Base-by-base conservation (phyloP, 2,329 filamentous ascomycete species). In the Colletotrichum scovillei region DNA sequence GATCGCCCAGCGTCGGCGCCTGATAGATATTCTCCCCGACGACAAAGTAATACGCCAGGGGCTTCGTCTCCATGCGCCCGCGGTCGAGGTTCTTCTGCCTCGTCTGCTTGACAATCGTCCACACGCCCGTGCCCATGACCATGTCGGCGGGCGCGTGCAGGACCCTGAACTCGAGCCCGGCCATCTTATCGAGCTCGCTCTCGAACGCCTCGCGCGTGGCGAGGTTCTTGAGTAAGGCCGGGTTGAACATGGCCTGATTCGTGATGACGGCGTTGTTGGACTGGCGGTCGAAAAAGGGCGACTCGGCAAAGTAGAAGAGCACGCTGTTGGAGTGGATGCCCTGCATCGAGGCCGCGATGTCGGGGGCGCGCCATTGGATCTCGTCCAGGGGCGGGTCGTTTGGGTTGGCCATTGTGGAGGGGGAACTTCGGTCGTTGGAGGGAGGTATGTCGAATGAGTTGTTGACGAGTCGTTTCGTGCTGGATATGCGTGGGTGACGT, bases 91-190 rank as follows among this genome's bases (percentile, higher is more conserved):
- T 84, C 82, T 92, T 91, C 73, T 88, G 86, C 63, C 91, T 84
- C 30, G 88, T 90, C 82, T 93, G 91, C 84, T 93, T 93, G 78
- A 90, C 88, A 76, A 93, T 92, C 32, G 92, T 89, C 91, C 91
- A 93, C 9, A 93, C 90, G 32, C 91, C 91, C 0, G 91, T 92
- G n/a, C 89, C 90, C 0, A 89, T 90, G 0, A 86, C 88, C 77
- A 88, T 90, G 80, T 92, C 90, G 32, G 90, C 89, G 1, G 90
- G 91, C 76, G 91, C 89, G 78, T 92, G 88, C 49, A 89, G 90
- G 65, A 93, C 90, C 63, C 92, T 86, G 79, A 91, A 93, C 82
- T 93, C 91, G 60, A 92, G 84, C 3, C 91, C 91, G 1, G 88
- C 88, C 91, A 93, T 93, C 70, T 88, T 89, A 76, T 86, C 87